Percentiles rank a stretch among this genome's conserved stretches.
phyloP scores from a whole-genome alignment of 73 alveolate genomes.

The Blepharisma stoltei region DNA sequence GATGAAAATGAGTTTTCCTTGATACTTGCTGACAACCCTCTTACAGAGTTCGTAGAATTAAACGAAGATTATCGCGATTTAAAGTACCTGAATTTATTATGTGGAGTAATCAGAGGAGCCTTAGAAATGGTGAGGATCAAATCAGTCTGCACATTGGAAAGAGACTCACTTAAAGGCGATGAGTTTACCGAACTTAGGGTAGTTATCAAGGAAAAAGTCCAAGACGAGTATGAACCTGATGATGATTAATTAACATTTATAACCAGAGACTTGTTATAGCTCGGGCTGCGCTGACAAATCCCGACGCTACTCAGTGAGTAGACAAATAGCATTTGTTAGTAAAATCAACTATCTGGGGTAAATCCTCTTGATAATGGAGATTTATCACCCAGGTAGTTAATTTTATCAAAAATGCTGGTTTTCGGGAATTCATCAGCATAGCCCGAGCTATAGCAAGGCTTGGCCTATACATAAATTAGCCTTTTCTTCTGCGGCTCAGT shows the following conservation, averaged over 20 bases:
- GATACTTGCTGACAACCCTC: constrained; percentile 68
- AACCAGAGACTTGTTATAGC: too few species aligned
- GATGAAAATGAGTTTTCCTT: constrained; percentile 63
- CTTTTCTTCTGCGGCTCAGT: too few species aligned
- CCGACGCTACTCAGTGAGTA: too few species aligned
- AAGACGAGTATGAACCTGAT: constrained; percentile 82
- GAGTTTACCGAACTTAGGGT: constrained; percentile 72
- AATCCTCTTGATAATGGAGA: too few species aligned
- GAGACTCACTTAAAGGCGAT: constrained; percentile 73
- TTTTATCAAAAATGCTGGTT: too few species aligned
- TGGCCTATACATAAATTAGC: too few species aligned
- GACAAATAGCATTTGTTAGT: too few species aligned
- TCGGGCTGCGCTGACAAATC: too few species aligned
- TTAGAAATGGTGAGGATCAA: constrained; percentile 71
- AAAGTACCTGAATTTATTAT: constrained; percentile 73
- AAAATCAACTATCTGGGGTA: too few species aligned
- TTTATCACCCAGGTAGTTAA: too few species aligned
- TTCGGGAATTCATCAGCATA: too few species aligned
- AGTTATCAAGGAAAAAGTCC: constrained; percentile 59
- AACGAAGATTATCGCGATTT: constrained; percentile 65
- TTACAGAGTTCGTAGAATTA: constrained; percentile 74
- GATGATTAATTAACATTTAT: constrained; percentile 45
- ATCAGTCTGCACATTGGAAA: constrained; percentile 55
- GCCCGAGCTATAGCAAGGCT: too few species aligned
- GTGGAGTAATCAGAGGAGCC: constrained; percentile 88